phyloP scores from a whole-genome alignment of 495 filamentous ascomycete species.

The Penicillium canariense region DNA sequence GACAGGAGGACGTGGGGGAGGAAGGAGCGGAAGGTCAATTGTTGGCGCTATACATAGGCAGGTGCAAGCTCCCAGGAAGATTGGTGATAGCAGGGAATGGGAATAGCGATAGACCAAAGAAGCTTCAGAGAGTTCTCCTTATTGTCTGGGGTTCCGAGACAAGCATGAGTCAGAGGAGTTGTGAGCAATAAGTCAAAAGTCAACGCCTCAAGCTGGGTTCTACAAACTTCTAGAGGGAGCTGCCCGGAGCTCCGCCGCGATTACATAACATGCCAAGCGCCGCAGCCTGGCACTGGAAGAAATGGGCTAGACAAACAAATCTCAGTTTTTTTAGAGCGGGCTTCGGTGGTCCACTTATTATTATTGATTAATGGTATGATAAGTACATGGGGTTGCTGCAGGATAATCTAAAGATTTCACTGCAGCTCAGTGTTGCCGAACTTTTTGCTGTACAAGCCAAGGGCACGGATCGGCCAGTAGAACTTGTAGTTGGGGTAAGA shows the following conservation, averaged over 20 bases:
- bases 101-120: not conserved
- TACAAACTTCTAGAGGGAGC: constrained; percentile 8
- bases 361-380: constrained; percentile 16
- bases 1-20: not conserved
- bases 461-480: constrained; percentile 87
- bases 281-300: too few relatives aligned
- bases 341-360: not conserved
- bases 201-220: not conserved
- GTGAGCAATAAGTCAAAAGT: not conserved
- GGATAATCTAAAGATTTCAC: not conserved
- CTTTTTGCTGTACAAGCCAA: constrained; percentile 79
- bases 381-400: not conserved
- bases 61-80: not conserved
- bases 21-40: not conserved
- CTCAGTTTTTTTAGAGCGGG: not conserved
- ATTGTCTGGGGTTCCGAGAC: too few relatives aligned
- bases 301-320: too few relatives aligned
- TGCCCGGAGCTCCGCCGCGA: not conserved
- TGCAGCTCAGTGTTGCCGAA: constrained; percentile 64
- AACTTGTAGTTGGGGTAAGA: constrained; percentile 99
- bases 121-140: too few relatives aligned
- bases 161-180: too few relatives aligned
- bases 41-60: not conserved
- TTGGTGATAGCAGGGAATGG: too few relatives aligned
- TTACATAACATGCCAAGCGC: constrained; percentile 12